Evolutionary conservation across 495 filamentous ascomycete species (phyloP), one percentile per base, ranked within the genome.

Genomic region (Neurospora sp.): DNA sequence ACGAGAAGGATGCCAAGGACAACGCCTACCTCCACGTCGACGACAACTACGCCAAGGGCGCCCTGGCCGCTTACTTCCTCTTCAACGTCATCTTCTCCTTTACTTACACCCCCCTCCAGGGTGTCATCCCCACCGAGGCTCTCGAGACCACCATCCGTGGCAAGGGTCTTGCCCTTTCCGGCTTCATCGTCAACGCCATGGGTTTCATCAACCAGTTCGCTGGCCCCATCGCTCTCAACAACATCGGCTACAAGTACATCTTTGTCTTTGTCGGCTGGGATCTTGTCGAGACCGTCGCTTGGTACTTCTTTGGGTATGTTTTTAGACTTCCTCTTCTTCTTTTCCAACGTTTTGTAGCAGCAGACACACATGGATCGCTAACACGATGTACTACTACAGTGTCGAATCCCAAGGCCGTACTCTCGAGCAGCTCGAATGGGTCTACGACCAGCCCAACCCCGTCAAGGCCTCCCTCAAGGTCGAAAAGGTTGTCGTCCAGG

Each of bases 71-170:
- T 2, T 86, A 86, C 78, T 88, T 88, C 77, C 78, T 91, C 4
- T 90, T 90, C 80, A 88, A 90, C 73, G 83, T 88, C 62, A 85
- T 88, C 77, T 90, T 89, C 77, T 87, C 85, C 9, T 85, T 89
- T 73, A 88, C 85, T 14, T 89, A 87, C 81, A 90, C 88, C 18
- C 88, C 89, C 12, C 83, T 91, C 37, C 83, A 89, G 31, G 86
- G 84, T 72, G 84, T 89, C 31, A 90, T 90, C 72, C 89, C 89
- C 37, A 83, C 86, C 35, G 85, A 89, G 69, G 84, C 85, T 37
- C 81, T 87, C 37, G 84, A 86, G 76, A 87, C 84, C 14, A 85
- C 84, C 7, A 84, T 81, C 38, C 81, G 86, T 66, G 85, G 85
- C 73, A 88, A 86, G 78, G 86, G 86, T 70, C 78, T 87, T 35